A percentile compares a stretch with the other conserved stretches of the same genome.
Conservation (phyloP, 495 filamentous ascomycete species). For the Daldinia decipiens region DNA sequence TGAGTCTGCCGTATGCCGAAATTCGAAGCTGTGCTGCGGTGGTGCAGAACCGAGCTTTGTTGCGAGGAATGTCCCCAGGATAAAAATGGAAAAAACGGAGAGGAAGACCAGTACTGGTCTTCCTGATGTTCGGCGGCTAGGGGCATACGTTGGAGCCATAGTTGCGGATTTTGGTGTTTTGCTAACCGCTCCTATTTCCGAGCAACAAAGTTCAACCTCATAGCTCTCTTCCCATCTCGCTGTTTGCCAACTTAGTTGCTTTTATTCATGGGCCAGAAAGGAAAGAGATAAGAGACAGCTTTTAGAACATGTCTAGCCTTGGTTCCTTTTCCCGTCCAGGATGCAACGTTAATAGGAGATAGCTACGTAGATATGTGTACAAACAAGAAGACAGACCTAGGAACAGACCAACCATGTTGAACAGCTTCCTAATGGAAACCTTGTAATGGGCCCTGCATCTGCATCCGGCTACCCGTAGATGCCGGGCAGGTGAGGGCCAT, state of each 20-base stretch:
- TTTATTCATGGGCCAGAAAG: slow-evolving; percentile 23
- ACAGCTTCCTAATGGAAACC: slow-evolving; percentile 13
- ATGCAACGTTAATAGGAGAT: slow-evolving; percentile 39
- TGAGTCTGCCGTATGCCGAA: slow-evolving; percentile 2
- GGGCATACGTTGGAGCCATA: slow-evolving; percentile 24
- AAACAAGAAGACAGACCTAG: slow-evolving; percentile 31
- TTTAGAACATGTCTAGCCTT: slow-evolving; percentile 12
- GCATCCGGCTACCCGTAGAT: slow-evolving; percentile 23
- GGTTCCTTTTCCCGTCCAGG: slow-evolving; percentile 20
- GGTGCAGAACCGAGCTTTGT: slow-evolving; percentile 22
- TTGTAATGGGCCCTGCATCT: slow-evolving; percentile 32
- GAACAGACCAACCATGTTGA: slow-evolving; percentile 1
- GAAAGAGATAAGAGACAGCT: slow-evolving; percentile 35
- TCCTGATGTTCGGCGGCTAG: slow-evolving; percentile 20
- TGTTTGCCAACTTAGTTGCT: slow-evolving; percentile 8
- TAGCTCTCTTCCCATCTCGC: slow-evolving; percentile 7
- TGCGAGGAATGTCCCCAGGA: slow-evolving; percentile 42
- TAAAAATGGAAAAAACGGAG: slow-evolving; percentile 43
- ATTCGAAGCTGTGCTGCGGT: slow-evolving; percentile 26
- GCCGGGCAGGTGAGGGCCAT: slow-evolving; percentile 22
- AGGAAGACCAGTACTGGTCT: slow-evolving; percentile 37
- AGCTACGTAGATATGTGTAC: slow-evolving; percentile 7
- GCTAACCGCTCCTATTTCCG: slow-evolving; percentile 11
- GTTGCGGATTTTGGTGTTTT: slow-evolving; percentile 4
- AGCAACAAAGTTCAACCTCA: slow-evolving; percentile 14